Evolutionary conservation across 2,329 filamentous ascomycete species (phyloP).

Genomic region (Scedosporium minutisporum): DNA sequence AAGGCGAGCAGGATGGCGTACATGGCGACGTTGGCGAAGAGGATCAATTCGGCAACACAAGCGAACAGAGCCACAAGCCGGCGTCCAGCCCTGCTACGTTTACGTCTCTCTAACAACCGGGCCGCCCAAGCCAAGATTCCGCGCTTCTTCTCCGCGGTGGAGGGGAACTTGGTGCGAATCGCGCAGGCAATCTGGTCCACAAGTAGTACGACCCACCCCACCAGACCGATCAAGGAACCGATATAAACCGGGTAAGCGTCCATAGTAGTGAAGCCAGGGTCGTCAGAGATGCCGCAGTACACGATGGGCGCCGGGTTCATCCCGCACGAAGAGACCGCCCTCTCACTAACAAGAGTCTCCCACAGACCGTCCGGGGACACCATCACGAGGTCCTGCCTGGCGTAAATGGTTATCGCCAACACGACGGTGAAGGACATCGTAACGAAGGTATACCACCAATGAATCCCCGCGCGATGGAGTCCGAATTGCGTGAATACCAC

Average conservation of each 20-base stretch:
- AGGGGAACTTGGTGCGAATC: neutral
- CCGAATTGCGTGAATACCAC: neutral
- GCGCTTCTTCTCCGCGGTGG: neutral
- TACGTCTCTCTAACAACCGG: neutral
- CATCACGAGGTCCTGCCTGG: neutral
- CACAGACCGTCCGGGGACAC: neutral
- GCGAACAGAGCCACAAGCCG: neutral
- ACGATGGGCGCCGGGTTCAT: neutral
- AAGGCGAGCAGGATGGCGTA: neutral
- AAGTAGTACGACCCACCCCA: neutral
- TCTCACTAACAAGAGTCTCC: neutral
- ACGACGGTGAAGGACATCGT: neutral
- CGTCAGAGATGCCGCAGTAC: neutral
- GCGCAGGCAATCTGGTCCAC: neutral
- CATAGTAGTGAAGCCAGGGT: neutral
- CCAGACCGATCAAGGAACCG: neutral
- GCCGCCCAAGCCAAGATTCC: neutral
- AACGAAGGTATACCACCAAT: conserved; percentile 2
- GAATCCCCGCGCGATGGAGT: neutral
- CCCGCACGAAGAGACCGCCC: neutral
- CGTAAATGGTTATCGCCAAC: neutral
- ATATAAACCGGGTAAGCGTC: neutral
- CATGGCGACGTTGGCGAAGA: neutral
- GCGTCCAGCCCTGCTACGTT: neutral
- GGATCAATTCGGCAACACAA: neutral